A percentile compares a stretch with the other conserved stretches of the same genome.
Conservation (phyloP, 331 rosid species). For the Rhamnella rubrinervis region DNA sequence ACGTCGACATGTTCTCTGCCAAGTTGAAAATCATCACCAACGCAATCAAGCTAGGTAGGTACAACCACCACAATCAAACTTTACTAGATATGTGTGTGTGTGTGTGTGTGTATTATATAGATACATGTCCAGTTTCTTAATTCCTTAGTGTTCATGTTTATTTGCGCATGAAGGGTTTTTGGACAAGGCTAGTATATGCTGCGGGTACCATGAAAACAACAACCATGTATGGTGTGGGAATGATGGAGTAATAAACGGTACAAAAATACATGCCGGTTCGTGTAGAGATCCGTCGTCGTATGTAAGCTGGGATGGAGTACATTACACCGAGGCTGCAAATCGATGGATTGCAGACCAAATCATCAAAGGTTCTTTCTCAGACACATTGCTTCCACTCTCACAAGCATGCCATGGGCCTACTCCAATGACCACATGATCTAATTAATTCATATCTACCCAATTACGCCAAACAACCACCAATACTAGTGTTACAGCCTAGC, state of each 20-base stretch:
- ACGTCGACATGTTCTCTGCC: conserved; percentile 64
- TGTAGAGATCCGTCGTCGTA: conserved; percentile 65
- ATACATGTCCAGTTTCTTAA: neutral
- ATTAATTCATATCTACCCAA: neutral
- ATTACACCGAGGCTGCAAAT: conserved; percentile 83
- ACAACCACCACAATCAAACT: neutral
- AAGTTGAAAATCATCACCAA: conserved; percentile 53
- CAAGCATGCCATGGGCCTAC: conserved; percentile 38
- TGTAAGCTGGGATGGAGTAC: conserved; percentile 90
- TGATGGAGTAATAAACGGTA: conserved; percentile 47
- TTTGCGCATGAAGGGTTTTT: conserved; percentile 48
- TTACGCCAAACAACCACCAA: neutral
- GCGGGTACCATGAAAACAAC: conserved; percentile 65
- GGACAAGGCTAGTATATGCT: conserved; percentile 53
- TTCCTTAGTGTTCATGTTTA: neutral
- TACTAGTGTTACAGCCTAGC: no score
- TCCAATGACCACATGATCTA: neutral
- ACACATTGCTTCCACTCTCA: conserved; percentile 48
- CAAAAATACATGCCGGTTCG: conserved; percentile 44
- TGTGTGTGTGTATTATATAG: neutral
- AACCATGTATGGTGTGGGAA: conserved; percentile 63
- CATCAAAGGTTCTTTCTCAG: conserved; percentile 57
- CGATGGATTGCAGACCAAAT: conserved; percentile 59
- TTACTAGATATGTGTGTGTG: neutral
- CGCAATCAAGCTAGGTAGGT: conserved; percentile 47